Percentiles rank a stretch among this genome's conserved stretches.
Conservation (phyloP, 176 grass and related monocot species). For the Cenchrus fungigraminus region DNA sequence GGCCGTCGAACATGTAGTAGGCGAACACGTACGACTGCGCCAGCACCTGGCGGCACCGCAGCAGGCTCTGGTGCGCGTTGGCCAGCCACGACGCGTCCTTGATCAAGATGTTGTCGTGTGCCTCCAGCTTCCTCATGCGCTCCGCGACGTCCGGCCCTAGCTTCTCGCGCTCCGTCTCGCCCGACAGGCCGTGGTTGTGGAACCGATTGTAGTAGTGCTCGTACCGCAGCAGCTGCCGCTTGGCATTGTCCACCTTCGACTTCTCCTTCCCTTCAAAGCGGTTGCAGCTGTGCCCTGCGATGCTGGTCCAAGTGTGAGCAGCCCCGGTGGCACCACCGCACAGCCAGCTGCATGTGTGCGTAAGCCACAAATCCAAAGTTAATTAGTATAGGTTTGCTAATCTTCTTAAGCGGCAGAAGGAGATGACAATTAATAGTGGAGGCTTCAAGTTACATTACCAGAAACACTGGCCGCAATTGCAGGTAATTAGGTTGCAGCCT, state of each 20-base stretch:
- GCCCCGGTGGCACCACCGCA: slow-evolving; percentile 38
- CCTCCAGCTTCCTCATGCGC: neutral
- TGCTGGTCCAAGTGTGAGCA: neutral
- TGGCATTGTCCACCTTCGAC: slow-evolving; percentile 39
- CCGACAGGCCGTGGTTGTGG: slow-evolving; percentile 33
- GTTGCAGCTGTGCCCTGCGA: slow-evolving; percentile 51
- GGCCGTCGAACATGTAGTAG: slow-evolving; percentile 62
- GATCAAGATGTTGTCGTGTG: too few relatives aligned
- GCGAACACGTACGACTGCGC: slow-evolving; percentile 54
- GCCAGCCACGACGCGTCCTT: slow-evolving; percentile 27
- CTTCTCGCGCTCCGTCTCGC: slow-evolving; percentile 26
- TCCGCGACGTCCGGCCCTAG: slow-evolving; percentile 6
- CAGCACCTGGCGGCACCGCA: slow-evolving; percentile 42
- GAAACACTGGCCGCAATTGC: slow-evolving; percentile 41
- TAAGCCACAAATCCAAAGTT: neutral
- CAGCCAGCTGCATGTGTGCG: slow-evolving; percentile 46
- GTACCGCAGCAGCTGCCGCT: slow-evolving; percentile 25
- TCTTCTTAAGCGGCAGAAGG: neutral
- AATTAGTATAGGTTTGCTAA: neutral
- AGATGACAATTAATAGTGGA: neutral
- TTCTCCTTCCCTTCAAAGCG: slow-evolving; percentile 23
- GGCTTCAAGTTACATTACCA: slow-evolving; percentile 27
- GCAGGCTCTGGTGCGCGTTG: slow-evolving; percentile 24
- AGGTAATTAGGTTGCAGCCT: slow-evolving; percentile 51
- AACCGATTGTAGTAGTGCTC: slow-evolving; percentile 53